phyloP scores from a whole-genome alignment of 331 rosid species.

The Quercus tomentella region DNA sequence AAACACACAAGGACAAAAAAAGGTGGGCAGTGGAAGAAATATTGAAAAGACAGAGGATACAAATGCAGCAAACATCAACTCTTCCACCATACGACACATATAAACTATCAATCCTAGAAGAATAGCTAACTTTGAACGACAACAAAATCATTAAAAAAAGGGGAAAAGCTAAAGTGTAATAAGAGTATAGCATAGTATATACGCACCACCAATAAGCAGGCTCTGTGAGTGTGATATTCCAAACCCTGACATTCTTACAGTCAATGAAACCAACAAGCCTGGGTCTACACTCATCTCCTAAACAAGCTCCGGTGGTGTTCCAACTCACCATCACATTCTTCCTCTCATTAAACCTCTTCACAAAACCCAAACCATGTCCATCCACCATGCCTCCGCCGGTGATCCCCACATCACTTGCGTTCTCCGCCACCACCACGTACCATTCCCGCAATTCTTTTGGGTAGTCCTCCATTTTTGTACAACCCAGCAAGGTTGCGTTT shows the following conservation, averaged over 20 bases:
- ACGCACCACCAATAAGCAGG: slow-evolving; percentile 99
- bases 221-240: slow-evolving; percentile 50
- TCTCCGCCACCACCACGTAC: slow-evolving; percentile 91
- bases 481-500: slow-evolving; percentile 70
- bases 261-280: slow-evolving; percentile 70
- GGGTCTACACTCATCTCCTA: slow-evolving; percentile 90
- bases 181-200: not conserved
- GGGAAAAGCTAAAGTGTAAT: not conserved
- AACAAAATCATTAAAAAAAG: not conserved
- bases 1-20: no score
- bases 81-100: no score
- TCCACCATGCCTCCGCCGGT: slow-evolving; percentile 84
- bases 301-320: slow-evolving; percentile 76
- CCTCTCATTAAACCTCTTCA: slow-evolving; percentile 55
- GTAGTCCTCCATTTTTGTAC: slow-evolving; percentile 58
- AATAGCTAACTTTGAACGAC: not conserved
- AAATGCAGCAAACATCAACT: no score
- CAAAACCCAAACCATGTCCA: slow-evolving; percentile 72
- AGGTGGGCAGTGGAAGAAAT: no score
- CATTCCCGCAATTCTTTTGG: slow-evolving; percentile 60
- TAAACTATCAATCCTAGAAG: not conserved
- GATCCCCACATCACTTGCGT: slow-evolving; percentile 73
- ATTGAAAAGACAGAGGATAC: no score
- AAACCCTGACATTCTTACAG: slow-evolving; percentile 44
- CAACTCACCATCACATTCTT: slow-evolving; percentile 97